These are phyloP conservation scores for Leccinum arenicola DNA, from an alignment of 768 basidiomycete species.

Conservation along the genomic window DNA sequence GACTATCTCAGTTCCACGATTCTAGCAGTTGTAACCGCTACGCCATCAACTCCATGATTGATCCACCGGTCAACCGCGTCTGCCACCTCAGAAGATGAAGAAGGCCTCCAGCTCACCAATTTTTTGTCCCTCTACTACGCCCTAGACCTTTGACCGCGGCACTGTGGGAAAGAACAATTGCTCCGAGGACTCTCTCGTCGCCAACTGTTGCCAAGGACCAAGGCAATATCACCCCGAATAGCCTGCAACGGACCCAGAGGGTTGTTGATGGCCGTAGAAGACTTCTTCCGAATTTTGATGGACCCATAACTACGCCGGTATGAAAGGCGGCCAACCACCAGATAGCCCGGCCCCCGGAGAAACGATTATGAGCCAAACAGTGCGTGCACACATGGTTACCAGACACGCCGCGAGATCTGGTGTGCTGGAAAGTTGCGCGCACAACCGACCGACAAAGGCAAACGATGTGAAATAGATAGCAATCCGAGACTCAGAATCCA, in stretches of 20 bases:
- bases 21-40: background rate
- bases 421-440: background rate
- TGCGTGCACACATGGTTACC: background rate
- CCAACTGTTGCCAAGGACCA: background rate
- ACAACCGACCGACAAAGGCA: background rate
- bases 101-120: background rate
- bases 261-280: background rate
- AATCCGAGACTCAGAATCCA: background rate
- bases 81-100: background rate
- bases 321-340: no score
- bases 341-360: background rate
- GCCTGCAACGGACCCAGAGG: background rate
- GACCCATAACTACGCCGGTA: background rate
- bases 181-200: background rate
- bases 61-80: background rate
- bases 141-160: background rate
- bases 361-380: background rate
- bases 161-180: background rate
- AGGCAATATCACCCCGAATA: background rate
- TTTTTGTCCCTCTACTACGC: background rate
- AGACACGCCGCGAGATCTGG: background rate
- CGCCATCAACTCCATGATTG: slow-evolving; percentile 9
- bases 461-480: background rate
- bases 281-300: background rate
- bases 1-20: background rate